These are phyloP conservation scores for Rubia peregrina DNA, from an alignment of 305 asterid genomes.

Conservation along the genomic window DNA sequence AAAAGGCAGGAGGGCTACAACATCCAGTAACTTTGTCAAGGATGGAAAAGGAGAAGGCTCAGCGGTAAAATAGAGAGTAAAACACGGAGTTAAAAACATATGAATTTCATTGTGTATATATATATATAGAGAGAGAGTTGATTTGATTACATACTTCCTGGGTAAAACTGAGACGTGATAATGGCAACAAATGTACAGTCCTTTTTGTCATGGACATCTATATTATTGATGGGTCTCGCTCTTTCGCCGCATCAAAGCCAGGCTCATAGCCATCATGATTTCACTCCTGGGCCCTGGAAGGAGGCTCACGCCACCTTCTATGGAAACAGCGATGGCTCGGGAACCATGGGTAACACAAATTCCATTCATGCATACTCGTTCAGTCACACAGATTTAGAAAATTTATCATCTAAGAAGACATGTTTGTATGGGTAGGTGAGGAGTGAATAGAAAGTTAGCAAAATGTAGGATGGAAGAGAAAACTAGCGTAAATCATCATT, in stretches of 20 bases:
- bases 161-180: not conserved
- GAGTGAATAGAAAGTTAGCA: too few species aligned
- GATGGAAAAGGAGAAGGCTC: not conserved
- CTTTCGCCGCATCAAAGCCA: not conserved
- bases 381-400: too few species aligned
- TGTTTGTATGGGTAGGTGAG: too few species aligned
- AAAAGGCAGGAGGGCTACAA: not conserved
- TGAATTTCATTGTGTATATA: not conserved
- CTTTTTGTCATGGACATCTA: conserved; percentile 2
- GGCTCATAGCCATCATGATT: not conserved
- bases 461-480: too few species aligned
- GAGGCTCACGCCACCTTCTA: conserved; percentile 57
- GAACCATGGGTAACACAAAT: conserved; percentile 32
- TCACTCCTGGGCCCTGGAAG: conserved; percentile 26
- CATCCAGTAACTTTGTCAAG: not conserved
- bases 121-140: not conserved
- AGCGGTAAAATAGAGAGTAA: conserved; percentile 5
- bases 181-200: conserved; percentile 5
- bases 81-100: not conserved
- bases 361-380: too few species aligned
- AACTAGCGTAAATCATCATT: too few species aligned
- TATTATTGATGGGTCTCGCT: conserved; percentile 5
- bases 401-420: too few species aligned
- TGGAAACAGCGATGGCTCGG: conserved; percentile 44
- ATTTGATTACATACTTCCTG: not conserved